Evolutionary conservation across 176 grass and related monocot species (phyloP), one percentile per base, ranked within the genome.

Genomic region (Oryza longistaminata): DNA sequence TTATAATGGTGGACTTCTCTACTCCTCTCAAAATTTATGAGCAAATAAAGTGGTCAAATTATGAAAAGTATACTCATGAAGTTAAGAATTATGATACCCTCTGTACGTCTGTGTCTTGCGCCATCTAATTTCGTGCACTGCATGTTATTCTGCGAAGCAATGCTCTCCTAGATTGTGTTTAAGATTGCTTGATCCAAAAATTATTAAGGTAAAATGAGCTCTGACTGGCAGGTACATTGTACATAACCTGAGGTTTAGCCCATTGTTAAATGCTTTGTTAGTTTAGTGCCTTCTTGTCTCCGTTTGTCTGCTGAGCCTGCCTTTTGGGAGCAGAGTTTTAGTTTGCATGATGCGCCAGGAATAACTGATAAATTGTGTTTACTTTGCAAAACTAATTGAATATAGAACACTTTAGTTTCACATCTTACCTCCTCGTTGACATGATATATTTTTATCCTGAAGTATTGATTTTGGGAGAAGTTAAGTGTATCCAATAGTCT

Each of bases 241-340:
- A 84, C 60, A 37, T 52, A 75, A 39, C 71, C 62, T 21, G 10
- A 49, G 25, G 24, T 17, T 31, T 66, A 83, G 71, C 64, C 33
- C 43, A 75, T 50, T 35, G 78, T 69, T 62, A 75, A 31, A 81
- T 73, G 58, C 29, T 43, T 88, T 67, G n/a, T 60, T 40, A 40
- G 9, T 7, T 82, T 60, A 79, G n/a, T 73, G 26, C 31, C 52
- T 66, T 16, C 53, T 80, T 80, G 21, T 61, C 22, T 34, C 7
- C 40, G 31, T 40, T 87, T 69, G 34, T 44, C 64, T 82, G 48
- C 35, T 19, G 72, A 44, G 61, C 45, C 19, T 74, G 34, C 8
- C 46, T 42, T 77, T 53, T 78, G 74, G 74, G 67, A 50, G 81
- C 43, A 48, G 14, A 53, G 73, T 64, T 50, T 83, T 40, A 71